Evolutionary conservation across 139 green algal genomes (phyloP).

Genomic region (Picochlorum sp.): DNA sequence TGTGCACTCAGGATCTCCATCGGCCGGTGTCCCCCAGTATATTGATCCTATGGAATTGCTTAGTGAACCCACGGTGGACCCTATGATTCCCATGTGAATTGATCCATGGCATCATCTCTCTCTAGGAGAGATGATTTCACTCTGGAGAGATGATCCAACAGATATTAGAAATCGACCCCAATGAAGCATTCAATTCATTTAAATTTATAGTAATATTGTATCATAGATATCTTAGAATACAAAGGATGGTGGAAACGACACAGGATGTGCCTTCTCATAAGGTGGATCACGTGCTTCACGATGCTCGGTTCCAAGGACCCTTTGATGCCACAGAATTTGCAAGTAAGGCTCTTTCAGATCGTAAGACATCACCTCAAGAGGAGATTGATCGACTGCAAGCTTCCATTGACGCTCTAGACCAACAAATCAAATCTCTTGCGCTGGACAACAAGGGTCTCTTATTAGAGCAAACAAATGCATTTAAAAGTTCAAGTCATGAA

Average conservation of each 20-base stretch:
- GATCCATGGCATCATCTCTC: no score
- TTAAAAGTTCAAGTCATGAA: slow-evolving; percentile 46
- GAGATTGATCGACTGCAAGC: slow-evolving; percentile 54
- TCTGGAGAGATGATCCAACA: no score
- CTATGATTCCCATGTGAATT: slow-evolving; percentile 35
- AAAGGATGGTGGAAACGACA: no score
- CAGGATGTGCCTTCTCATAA: no score
- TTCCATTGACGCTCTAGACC: slow-evolving; percentile 48
- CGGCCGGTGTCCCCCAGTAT: slow-evolving; percentile 17
- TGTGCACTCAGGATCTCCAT: slow-evolving; percentile 41
- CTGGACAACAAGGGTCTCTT: slow-evolving; percentile 42
- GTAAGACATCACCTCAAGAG: slow-evolving; percentile 47
- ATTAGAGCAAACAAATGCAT: slow-evolving; percentile 19
- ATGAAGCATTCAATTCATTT: no score
- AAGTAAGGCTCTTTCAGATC: slow-evolving; percentile 43
- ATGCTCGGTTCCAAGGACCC: slow-evolving; percentile 26
- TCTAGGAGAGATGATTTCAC: no score
- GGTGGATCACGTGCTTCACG: no score
- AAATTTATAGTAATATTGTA: no score
- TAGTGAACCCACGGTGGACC: slow-evolving; percentile 57
- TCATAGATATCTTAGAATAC: no score
- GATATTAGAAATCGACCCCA: no score
- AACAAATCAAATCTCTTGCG: slow-evolving; percentile 43
- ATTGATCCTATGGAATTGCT: slow-evolving; percentile 57
- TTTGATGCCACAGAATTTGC: slow-evolving; percentile 70